Base-by-base conservation (phyloP, 495 filamentous ascomycete genomes). In the Trichoderma virens region DNA sequence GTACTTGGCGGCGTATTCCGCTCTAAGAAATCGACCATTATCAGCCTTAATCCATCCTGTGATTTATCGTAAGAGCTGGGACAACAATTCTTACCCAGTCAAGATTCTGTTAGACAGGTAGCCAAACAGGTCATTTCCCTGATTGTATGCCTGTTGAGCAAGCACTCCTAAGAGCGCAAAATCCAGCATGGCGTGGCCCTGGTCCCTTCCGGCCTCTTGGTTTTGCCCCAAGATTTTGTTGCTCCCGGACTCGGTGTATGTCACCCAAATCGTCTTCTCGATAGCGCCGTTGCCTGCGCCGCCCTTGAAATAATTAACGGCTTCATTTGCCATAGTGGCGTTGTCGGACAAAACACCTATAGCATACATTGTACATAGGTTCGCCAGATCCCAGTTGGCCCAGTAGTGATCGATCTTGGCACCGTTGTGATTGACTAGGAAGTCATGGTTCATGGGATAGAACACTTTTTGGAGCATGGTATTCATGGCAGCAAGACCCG, bases 341-440 rank as follows among this genome's bases (percentile, higher is more conserved):
- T 81, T 78, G 51, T 81, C 78, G 0, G 71, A 65, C 5, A 79
- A 65, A 25, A 80, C 70, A 20, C 77, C 74, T 62, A 79, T 76
- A 9, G 77, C 71, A 18, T 76, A 59, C 9, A 74, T 67, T 0
- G 69, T 72, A 20, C 75, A 75, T 9, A 79, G 70, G 51, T 81
- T 80, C 64, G 74, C 78, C 27, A 76, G 67, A 56, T 81, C 79
- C 77, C 79, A 81, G 60, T 81, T 81, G 13, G 77, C 77, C 65
- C 70, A 80, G 67, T 76, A 79, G 51, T 78, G 76, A 56, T 75
- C 67, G 28, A 72, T 62, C n/a, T 66, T 67, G 23, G 70, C 70
- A 13, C 51, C 68, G 56, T 75, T 74, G 54, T 80, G 75, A 20
- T 71, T 64, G 9, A 67, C 59, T 3, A 76, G 54, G 60, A 75